Base-by-base conservation (phyloP, 768 basidiomycete genomes). In the Termitomyces sp. region DNA sequence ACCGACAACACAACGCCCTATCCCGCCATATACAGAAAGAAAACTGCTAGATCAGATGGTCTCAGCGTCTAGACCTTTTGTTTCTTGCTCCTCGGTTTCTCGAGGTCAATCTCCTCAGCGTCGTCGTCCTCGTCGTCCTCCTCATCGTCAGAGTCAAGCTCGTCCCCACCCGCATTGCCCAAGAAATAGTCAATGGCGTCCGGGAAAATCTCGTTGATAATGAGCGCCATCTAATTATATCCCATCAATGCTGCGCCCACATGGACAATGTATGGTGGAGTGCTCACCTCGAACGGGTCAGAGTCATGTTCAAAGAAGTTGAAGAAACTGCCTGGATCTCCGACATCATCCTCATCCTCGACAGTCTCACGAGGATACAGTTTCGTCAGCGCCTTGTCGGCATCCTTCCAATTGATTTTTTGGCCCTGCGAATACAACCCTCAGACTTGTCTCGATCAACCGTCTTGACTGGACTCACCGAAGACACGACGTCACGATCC, bases 91-190 rank as follows among this genome's bases (percentile, higher is more conserved):
- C 82, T 78, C 40, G 91, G 91, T 70, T 89, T 88, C 69, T 94
- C 91, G 54, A 94, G 73, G 71, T 94, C 91, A 71, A 94, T 94
- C 68, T 93, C 91, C 41, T 86, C 89, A 42, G 82, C 89, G 22
- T 90, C 86, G 23, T 90, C 88, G 31, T 88, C 86, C 3, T 89
- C 87, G 7, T 86, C 85, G 7, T 82, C 81, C 7, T 82, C 80
- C 41, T 85, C 84, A 13, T 85, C 85, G 32, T 87, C 85, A 38
- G 79, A 81, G 66, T 88, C 86, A 39, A 78, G 56, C 20, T 85
- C 83, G 18, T 83, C 84, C 6, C 76, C 80, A 7, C 79, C 79
- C 18, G 75, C 74, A 54, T 82, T 79, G 27, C 90, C 91, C 47
- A 86, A 73, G 81, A 92, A 94, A 63, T 84, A 89, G 50, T 92